Conservation (phyloP, 495 filamentous ascomycete species). For the Neurospora sp. region DNA sequence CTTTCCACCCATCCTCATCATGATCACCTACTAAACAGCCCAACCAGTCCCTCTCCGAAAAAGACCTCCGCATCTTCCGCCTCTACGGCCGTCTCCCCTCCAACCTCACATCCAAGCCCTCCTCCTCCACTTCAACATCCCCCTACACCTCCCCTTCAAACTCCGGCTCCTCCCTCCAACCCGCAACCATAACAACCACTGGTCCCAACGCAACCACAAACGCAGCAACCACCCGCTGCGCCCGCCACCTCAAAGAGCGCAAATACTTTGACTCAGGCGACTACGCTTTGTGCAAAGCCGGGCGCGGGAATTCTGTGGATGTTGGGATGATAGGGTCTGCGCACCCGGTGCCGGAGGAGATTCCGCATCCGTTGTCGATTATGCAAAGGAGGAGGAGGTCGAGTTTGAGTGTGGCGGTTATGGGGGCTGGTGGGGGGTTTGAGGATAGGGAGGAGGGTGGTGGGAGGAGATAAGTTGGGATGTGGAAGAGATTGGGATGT, state of each 20-base stretch:
- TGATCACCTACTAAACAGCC: background rate
- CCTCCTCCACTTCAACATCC: background rate
- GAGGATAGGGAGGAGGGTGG: background rate
- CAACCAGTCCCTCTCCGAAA: background rate
- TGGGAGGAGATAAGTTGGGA: background rate
- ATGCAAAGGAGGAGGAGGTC: background rate
- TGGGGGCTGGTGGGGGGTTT: background rate
- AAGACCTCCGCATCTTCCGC: conserved; percentile 47
- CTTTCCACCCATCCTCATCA: background rate
- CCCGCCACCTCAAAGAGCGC: conserved; percentile 89
- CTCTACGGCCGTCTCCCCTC: conserved; percentile 86
- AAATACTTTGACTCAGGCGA: conserved; percentile 97
- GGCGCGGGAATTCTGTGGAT: conserved; percentile 78
- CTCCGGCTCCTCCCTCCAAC: background rate
- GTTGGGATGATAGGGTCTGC: conserved; percentile 79
- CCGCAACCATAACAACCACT: background rate
- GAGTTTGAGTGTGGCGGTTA: background rate
- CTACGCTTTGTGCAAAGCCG: conserved; percentile 90
- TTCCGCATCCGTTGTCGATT: conserved; percentile 50
- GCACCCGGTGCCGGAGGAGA: conserved; percentile 84
- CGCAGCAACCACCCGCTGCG: conserved; percentile 57
- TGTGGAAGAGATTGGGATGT: background rate
- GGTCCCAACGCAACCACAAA: conserved; percentile 39
- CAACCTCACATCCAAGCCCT: background rate
- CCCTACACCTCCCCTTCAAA: background rate